phyloP scores from a whole-genome alignment of 352 stramenopile species.

The Chloridella minuta region DNA sequence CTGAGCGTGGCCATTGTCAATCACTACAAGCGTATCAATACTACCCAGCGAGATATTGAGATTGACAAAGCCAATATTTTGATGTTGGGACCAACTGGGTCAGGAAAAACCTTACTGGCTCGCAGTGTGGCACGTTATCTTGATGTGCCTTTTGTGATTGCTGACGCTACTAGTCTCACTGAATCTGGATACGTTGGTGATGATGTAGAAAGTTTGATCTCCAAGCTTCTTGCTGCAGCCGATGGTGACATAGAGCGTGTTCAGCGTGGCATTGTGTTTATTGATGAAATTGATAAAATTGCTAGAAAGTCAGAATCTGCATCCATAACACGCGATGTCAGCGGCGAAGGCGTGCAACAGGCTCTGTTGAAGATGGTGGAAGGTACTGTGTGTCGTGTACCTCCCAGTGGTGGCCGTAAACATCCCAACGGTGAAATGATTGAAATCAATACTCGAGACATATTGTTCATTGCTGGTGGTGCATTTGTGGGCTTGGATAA shows the following conservation, averaged over 20 bases:
- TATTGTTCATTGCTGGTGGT: slow-evolving; percentile 89
- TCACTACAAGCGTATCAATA: slow-evolving; percentile 69
- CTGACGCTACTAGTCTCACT: slow-evolving; percentile 78
- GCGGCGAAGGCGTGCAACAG: slow-evolving; percentile 85
- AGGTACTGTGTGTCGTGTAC: slow-evolving; percentile 76
- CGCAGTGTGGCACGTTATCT: slow-evolving; percentile 72
- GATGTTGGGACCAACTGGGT: slow-evolving; percentile 49
- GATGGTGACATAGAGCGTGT: slow-evolving; percentile 70
- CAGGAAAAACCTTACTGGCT: slow-evolving; percentile 76
- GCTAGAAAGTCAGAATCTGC: slow-evolving; percentile 41
- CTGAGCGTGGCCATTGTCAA: slow-evolving; percentile 77
- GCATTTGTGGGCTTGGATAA: slow-evolving; percentile 75
- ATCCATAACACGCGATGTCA: slow-evolving; percentile 72
- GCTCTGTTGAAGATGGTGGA: slow-evolving; percentile 94
- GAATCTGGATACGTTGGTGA: slow-evolving; percentile 90
- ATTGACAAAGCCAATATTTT: too few relatives aligned
- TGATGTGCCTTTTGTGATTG: slow-evolving; percentile 80
- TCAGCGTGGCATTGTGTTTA: slow-evolving; percentile 82
- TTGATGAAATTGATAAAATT: slow-evolving; percentile 97
- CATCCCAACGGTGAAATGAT: slow-evolving; percentile 76
- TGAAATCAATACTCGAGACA: slow-evolving; percentile 91
- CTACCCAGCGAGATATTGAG: too few relatives aligned
- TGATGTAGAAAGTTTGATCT: slow-evolving; percentile 85
- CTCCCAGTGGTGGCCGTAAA: slow-evolving; percentile 73
- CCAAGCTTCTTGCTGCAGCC: slow-evolving; percentile 78